Percentiles rank a stretch among this genome's conserved stretches.
Evolutionary conservation across 371 early-diverging fungal genomes (phyloP).

Genomic region (Chytridiales sp.): DNA sequence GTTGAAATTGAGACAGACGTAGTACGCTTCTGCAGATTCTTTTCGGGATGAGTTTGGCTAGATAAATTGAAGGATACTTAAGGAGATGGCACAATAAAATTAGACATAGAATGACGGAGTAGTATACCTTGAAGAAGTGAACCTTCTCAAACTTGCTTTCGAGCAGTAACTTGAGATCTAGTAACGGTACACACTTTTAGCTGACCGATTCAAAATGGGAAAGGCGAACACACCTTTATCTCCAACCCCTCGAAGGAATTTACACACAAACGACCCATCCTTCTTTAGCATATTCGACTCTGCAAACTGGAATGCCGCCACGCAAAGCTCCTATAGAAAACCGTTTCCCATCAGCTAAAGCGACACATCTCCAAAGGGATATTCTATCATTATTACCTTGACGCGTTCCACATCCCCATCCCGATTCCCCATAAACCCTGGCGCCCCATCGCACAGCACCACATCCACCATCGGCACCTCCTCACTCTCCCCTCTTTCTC

Average conservation of each 20-base stretch:
- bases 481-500: too few relatives aligned
- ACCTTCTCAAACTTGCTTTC: conserved; percentile 32
- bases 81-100: too few relatives aligned
- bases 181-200: not conserved
- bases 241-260: conserved; percentile 54
- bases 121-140: too few relatives aligned
- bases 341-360: too few relatives aligned
- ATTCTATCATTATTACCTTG: too few relatives aligned
- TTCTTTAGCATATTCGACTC: conserved; percentile 51
- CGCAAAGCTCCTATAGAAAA: conserved; percentile 61
- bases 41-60: conserved; percentile 73
- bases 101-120: too few relatives aligned
- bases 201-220: conserved; percentile 9
- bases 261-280: conserved; percentile 72
- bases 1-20: conserved; percentile 58
- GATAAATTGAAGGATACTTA: too few relatives aligned
- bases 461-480: conserved; percentile 59
- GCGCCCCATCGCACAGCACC: conserved; percentile 81
- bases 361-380: too few relatives aligned
- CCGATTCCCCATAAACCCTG: conserved; percentile 62
- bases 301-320: conserved; percentile 64
- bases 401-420: conserved; percentile 38
- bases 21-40: conserved; percentile 74
- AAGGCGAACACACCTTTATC: conserved; percentile 25
- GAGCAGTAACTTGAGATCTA: conserved; percentile 1